Evolutionary conservation across 352 stramenopile species (phyloP).

Genomic region (Globisporangium canariense): DNA sequence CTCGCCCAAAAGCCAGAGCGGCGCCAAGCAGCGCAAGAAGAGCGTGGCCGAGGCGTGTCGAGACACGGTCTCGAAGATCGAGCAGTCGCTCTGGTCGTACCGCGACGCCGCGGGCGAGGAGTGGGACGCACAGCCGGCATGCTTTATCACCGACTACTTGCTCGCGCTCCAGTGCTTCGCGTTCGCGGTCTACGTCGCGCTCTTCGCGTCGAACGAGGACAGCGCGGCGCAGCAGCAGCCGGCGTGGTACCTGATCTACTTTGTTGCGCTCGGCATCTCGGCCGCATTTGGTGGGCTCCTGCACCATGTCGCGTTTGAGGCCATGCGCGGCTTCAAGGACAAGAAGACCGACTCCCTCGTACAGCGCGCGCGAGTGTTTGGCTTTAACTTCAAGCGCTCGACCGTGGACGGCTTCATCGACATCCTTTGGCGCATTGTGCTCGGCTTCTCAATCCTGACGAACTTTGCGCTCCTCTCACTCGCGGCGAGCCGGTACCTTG

Average conservation of each 20-base stretch:
- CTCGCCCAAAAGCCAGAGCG: constrained; percentile 9
- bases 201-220: constrained; percentile 60
- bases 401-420: constrained; percentile 77
- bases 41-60: constrained; percentile 55
- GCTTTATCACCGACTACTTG: constrained; percentile 87
- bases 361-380: constrained; percentile 71
- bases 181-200: constrained; percentile 73
- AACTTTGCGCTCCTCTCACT: constrained; percentile 84
- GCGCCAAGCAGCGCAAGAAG: constrained; percentile 23
- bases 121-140: constrained; percentile 84
- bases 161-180: constrained; percentile 82
- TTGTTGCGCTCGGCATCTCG: constrained; percentile 78
- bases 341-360: constrained; percentile 69
- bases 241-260: constrained; percentile 86
- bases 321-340: constrained; percentile 62
- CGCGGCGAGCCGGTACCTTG: constrained; percentile 71
- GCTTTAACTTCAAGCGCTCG: constrained; percentile 57
- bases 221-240: constrained; percentile 23
- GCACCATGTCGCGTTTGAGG: constrained; percentile 81
- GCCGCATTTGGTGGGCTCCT: constrained; percentile 71
- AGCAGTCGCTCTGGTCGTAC: constrained; percentile 80
- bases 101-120: constrained; percentile 69
- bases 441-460: constrained; percentile 77
- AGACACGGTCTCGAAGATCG: constrained; percentile 63
- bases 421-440: constrained; percentile 75